phyloP scores from a whole-genome alignment of 768 basidiomycete species.

The Chalciporus pseudorubinellus region DNA sequence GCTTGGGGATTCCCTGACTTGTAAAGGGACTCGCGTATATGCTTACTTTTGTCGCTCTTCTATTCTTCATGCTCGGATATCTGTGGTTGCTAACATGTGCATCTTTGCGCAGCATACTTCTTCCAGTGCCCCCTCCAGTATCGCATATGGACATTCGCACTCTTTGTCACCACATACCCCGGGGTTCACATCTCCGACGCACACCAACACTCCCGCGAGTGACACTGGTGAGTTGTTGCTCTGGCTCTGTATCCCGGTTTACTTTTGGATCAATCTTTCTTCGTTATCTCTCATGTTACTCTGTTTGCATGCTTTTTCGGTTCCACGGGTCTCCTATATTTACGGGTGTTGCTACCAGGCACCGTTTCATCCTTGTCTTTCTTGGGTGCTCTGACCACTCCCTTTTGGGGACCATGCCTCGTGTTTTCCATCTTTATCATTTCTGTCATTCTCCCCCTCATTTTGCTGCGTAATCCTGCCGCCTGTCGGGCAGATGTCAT shows the following conservation, averaged over 20 bases:
- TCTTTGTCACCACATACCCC: conserved; percentile 20
- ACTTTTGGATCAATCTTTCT: not conserved
- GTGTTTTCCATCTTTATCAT: no score
- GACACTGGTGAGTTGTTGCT: conserved; percentile 24
- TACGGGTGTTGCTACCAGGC: not conserved
- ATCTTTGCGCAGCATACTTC: conserved; percentile 14
- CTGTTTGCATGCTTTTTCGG: no score
- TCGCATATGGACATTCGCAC: conserved; percentile 7
- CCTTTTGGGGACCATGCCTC: not conserved
- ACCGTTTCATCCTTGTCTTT: not conserved
- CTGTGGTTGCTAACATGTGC: not conserved
- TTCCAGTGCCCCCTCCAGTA: not conserved
- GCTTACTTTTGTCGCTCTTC: not conserved
- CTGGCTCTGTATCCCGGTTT: not conserved
- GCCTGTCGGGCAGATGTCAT: not conserved
- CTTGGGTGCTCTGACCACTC: not conserved
- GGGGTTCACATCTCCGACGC: conserved; percentile 22
- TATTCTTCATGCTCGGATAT: not conserved
- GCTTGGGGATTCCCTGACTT: not conserved
- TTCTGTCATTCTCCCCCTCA: no score
- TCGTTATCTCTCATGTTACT: no score
- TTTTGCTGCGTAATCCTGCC: not conserved
- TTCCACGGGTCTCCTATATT: no score
- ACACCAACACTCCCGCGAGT: conserved; percentile 26
- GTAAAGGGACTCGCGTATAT: not conserved